phyloP scores from a whole-genome alignment of 306 rosid genomes.

The Cicer bijugum region DNA sequence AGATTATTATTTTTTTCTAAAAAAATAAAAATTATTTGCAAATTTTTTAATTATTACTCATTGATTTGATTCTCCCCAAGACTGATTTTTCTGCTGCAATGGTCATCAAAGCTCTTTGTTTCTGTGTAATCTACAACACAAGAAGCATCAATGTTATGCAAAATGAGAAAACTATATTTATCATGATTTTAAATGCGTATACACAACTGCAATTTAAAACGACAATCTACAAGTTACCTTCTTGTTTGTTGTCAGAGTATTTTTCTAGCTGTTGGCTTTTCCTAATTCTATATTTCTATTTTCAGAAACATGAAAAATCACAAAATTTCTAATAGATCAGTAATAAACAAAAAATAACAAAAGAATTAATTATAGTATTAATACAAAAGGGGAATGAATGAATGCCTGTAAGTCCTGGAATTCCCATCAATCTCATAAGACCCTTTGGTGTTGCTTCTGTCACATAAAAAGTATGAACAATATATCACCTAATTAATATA shows the following conservation, averaged over 20 bases:
- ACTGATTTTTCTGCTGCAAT: conserved; percentile 56
- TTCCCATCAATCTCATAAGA: conserved; percentile 85
- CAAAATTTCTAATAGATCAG: conserved; percentile 16
- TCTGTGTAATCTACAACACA: conserved; percentile 60
- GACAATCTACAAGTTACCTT: conserved; percentile 54
- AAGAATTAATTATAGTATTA: conserved; percentile 30
- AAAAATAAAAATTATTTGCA: conserved; percentile 40
- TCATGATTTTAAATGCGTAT: neutral
- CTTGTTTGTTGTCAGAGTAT: conserved; percentile 58
- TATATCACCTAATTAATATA: conserved; percentile 24
- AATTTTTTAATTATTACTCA: conserved; percentile 69
- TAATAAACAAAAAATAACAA: neutral
- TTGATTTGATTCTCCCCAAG: conserved; percentile 53
- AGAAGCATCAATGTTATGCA: conserved; percentile 18
- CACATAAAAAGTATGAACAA: conserved; percentile 37
- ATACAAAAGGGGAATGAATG: conserved; percentile 34
- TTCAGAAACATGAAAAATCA: conserved; percentile 38
- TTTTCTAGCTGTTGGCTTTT: conserved; percentile 71
- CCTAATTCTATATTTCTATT: conserved; percentile 88
- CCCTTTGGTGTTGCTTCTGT: conserved; percentile 98
- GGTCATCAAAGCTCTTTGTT: conserved; percentile 57
- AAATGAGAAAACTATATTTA: conserved; percentile 37
- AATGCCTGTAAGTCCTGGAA: conserved; percentile 86
- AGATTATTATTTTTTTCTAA: neutral
- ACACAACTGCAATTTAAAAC: no score